Evolutionary conservation across 108 stramenopile species (phyloP).

Genomic region (Schizochytrium sp.): DNA sequence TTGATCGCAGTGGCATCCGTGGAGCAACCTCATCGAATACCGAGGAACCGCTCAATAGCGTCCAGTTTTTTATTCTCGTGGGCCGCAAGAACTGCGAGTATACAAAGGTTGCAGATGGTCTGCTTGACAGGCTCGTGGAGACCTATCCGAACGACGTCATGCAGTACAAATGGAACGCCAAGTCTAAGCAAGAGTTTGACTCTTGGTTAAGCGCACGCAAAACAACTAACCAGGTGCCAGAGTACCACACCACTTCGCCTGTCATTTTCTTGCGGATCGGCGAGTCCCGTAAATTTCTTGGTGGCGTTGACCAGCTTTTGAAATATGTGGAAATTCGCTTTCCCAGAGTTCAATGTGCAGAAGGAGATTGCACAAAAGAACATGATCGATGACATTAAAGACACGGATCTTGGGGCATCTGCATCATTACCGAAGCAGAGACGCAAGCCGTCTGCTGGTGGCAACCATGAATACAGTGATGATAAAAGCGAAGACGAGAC

Average conservation of each 20-base stretch:
- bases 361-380: not conserved
- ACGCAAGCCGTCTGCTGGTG: not conserved
- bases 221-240: not conserved
- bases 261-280: slow-evolving; percentile 33
- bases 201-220: slow-evolving; percentile 31
- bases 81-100: slow-evolving; percentile 6
- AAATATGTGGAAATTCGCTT: slow-evolving; percentile 8
- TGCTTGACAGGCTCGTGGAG: slow-evolving; percentile 5
- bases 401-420: not conserved
- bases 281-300: slow-evolving; percentile 34
- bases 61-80: slow-evolving; percentile 42
- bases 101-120: not conserved
- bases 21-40: not conserved
- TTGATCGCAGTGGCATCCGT: not conserved
- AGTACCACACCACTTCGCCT: slow-evolving; percentile 11
- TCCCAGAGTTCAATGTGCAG: not conserved
- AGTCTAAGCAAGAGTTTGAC: slow-evolving; percentile 29
- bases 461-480: not conserved
- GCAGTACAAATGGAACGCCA: slow-evolving; percentile 33
- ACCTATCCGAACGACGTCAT: not conserved
- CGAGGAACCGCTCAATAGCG: slow-evolving; percentile 3
- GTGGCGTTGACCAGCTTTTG: slow-evolving; percentile 14
- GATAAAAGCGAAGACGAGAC: not conserved
- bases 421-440: not conserved
- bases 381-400: not conserved